Base-by-base conservation (phyloP, 306 rosid species). In the Vachellia collinsii region DNA sequence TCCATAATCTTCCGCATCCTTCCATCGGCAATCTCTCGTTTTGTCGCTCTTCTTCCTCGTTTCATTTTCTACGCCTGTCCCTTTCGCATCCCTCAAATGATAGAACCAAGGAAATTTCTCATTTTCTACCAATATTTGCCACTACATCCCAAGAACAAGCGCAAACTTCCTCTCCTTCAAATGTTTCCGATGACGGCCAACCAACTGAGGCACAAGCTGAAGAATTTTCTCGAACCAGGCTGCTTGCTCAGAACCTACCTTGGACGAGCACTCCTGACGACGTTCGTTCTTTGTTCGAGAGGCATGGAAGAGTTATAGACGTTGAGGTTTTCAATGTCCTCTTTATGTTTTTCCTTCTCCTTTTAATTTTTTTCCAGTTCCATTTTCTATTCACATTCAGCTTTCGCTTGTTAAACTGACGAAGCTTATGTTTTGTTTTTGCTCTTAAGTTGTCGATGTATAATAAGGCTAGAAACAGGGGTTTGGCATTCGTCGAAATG, bases 401-500 rank as follows among this genome's bases (percentile, higher is more conserved):
- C 47, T 72, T 54, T 70, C 9, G 51, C 5, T 63, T 46, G 48
- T 37, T 76, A 58, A 17, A 80, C 80, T 87, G 70, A 87, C 64
- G 41, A 72, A 67, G 77, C 64, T 79, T 70, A 14, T 79, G 63
- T 77, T 74, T 79, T 79, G 47, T 61, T 75, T 65, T 25, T 51
- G 56, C 50, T 51, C 61, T 56, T 78, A 47, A 93, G 99, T 89
- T 95, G 76, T 89, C 98, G 0, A 93, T 93, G 98, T 87, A 85
- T 80, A 88, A 86, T 85, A 93, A 90, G 88, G 80, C 70, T 69
- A 89, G 86, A 83, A 95, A 88, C 78, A 90, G 98, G 76, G 99
- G 98, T 50, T 88, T 95, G 90, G 99, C 99, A n/a, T 95, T 95
- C 82, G 96, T 95, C 37, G 88, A 93, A 70, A 93, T 95, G 99